Evolutionary conservation across 768 basidiomycete genomes (phyloP), one percentile per base, ranked within the genome.

Genomic region (Lactifluus hygrophoroides): DNA sequence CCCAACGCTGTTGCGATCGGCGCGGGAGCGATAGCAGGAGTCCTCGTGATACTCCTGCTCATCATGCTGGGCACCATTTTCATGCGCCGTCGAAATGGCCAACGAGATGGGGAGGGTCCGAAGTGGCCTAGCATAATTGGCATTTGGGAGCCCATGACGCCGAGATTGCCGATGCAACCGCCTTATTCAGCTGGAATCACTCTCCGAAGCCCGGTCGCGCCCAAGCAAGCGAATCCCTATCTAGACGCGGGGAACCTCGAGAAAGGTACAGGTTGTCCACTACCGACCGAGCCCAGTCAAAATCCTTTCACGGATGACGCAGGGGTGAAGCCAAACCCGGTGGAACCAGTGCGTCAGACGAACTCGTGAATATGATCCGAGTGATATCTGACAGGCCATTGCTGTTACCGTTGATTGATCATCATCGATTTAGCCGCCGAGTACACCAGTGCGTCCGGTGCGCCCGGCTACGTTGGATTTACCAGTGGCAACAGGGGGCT

Each of bases 151-250:
- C 51, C 47, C 1, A 25, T 1, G 46, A 56, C 60, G 6, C 62
- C 59, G 3, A 19, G 0, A 3, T 48, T 63, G 19, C 59, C 62
- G 3, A 53, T 61, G 8, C 62, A 63, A 38, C 6, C 37, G 6
- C 45, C 57, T 13, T 21, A 38, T 14, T 5, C 14, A 11, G 3
- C n/a, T n/a, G 30, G 38, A 25, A 34, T 58, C 25, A n/a, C n/a
- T 13, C 40, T 48, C 13, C 11, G 10, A 13, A 37, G 23, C 16
- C 45, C 58, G 30, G 6, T 7, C 6, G 32, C 17, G 49, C 19
- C 25, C 51, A n/a, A 19, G 11, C 48, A 0, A n/a, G 27, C 45
- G 14, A 23, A 58, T 27, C 19, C 34, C 14, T 49, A 19, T 34
- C 6, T 3, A 11, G 51, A 50, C 5, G 25, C 46, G 17, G 14